Base-by-base conservation (phyloP, 2,329 filamentous ascomycete species). In the Colletotrichum eremochloae region DNA sequence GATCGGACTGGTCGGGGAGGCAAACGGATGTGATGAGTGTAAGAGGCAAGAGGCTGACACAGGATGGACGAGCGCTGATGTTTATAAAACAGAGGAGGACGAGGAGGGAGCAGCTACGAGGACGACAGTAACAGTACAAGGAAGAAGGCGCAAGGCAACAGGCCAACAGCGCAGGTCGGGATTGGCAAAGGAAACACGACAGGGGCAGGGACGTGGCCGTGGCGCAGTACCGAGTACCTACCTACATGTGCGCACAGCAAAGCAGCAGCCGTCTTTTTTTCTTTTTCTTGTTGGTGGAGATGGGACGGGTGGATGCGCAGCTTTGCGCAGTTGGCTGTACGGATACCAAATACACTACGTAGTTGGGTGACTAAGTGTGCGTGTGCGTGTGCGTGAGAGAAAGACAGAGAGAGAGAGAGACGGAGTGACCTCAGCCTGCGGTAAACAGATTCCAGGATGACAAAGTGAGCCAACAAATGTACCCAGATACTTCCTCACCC, bases 81-180 rank as follows among this genome's bases (percentile, higher is more conserved):
- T 73, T 73, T 73, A 72, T 73, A 71, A 73, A 73, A 71, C 71
- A 44, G 62, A 50, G 20, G 18, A 57, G 5, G 40, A 44, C n/a
- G n/a, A 57, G 3, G 46, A 70, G 24, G 48, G 60, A 52, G 60
- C 46, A 52, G 44, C 6, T 38, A 33, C n/a, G 18, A 58, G 29
- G 65, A 48, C 33, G 40, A 63, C 65, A 55, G 50, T 48, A 58
- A 58, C 20, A 48, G 38, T 55, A 63, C 40, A n/a, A 44, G 66
- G 38, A 62, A 64, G 70, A 72, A 52, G 70, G 70, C 70, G 70
- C 68, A 68, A 64, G 69, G 63, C 24, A 24, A 24, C 24, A 68
- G 68, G 63, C 48, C 63, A 40, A 33, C 18, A 38, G 57, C 36
- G 57, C 36, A 58, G 66, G 60, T 44, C 61, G 55, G 66, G 66